A percentile compares a stretch with the other conserved stretches of the same genome.
These are phyloP conservation scores for Backusella australiensis DNA, from an alignment of 192 early-diverging fungal species.

Conservation along the genomic window DNA sequence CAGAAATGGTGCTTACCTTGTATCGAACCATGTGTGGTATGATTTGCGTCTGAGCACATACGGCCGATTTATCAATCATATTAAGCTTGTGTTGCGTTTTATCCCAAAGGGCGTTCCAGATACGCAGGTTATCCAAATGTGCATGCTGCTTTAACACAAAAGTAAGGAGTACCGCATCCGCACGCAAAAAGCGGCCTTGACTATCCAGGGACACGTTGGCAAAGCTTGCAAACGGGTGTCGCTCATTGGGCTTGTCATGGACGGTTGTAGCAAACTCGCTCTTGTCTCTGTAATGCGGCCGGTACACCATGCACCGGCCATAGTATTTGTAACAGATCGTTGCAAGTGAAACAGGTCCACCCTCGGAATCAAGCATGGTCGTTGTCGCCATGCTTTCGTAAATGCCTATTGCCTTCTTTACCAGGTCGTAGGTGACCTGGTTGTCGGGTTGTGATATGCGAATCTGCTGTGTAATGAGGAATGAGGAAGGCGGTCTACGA, in stretches of 20 bases:
- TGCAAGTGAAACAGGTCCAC: background rate
- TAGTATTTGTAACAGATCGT: conserved; percentile 18
- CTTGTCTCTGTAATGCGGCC: conserved; percentile 24
- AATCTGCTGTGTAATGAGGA: conserved; percentile 15
- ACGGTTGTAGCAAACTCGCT: background rate
- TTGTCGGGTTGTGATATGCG: conserved; percentile 14
- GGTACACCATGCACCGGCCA: conserved; percentile 55
- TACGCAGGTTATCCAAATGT: background rate
- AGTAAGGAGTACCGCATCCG: conserved; percentile 54
- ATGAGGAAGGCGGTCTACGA: background rate
- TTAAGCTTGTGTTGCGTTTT: background rate
- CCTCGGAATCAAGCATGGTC: background rate
- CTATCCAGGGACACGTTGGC: conserved; percentile 21
- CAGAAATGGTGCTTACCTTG: background rate
- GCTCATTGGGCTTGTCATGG: conserved; percentile 1
- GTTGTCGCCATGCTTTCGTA: conserved; percentile 5
- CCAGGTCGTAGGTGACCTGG: conserved; percentile 13
- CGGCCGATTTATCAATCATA: background rate
- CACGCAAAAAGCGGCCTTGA: conserved; percentile 22
- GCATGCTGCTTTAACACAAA: conserved; percentile 41
- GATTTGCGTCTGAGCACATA: background rate
- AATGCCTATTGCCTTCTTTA: conserved; percentile 16
- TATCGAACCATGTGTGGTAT: conserved; percentile 13
- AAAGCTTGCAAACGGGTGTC: conserved; percentile 23
- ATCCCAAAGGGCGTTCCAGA: conserved; percentile 26